Conservation (phyloP, 768 basidiomycete species). For the Podaxis sp. region DNA sequence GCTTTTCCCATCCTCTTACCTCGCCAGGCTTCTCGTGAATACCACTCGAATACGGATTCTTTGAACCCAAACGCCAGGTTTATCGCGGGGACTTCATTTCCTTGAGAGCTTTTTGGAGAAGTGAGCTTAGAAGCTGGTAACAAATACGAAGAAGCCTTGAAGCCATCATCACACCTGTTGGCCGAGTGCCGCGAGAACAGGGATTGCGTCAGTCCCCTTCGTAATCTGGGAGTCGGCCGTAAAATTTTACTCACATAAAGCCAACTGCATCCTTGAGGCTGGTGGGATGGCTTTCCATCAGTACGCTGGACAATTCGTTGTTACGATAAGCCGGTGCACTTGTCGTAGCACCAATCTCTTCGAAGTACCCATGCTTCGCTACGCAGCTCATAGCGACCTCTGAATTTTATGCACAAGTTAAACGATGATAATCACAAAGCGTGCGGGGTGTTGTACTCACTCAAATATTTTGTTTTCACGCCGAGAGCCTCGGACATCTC, state of each 20-base stretch:
- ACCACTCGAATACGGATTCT: not conserved
- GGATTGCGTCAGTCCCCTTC: not conserved
- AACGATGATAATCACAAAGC: not conserved
- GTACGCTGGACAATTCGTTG: not conserved
- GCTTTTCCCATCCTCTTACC: conserved; percentile 9
- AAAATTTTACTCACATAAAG: conserved; percentile 2
- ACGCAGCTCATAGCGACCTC: conserved; percentile 7
- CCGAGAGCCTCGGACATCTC: not conserved
- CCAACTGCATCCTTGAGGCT: conserved; percentile 3
- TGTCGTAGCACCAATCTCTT: not conserved
- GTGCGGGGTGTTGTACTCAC: not conserved
- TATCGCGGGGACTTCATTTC: not conserved
- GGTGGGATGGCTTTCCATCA: not conserved
- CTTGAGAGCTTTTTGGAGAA: not conserved
- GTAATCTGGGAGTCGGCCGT: not conserved
- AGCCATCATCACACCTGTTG: conserved; percentile 4
- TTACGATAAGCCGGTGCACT: not conserved
- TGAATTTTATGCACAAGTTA: not conserved
- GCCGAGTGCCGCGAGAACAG: not conserved
- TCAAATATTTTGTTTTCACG: not conserved
- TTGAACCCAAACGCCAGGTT: conserved; percentile 6
- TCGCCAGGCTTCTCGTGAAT: conserved; percentile 3
- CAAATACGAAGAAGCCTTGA: not conserved
- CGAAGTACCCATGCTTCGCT: conserved; percentile 4
- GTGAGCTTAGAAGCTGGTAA: conserved; percentile 2